These are phyloP conservation scores for Aspergillus tamarii DNA, from an alignment of 2,329 filamentous ascomycete species.

Conservation along the genomic window DNA sequence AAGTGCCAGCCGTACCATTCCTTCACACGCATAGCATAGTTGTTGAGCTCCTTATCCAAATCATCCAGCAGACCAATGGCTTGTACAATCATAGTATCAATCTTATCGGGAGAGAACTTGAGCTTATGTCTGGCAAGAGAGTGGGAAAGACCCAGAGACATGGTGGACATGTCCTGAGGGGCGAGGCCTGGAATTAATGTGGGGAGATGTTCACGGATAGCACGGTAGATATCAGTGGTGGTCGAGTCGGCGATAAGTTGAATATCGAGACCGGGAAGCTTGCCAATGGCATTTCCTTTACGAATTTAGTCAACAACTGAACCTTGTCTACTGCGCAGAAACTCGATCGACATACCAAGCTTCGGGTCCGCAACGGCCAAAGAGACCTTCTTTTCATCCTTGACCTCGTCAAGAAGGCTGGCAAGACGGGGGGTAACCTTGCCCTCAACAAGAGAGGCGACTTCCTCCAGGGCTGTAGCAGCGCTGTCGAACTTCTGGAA, in stretches of 20 bases:
- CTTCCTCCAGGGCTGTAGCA: constrained; percentile 85
- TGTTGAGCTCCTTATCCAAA: constrained; percentile 97
- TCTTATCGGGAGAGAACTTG: constrained; percentile 98
- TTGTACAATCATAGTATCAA: constrained; percentile 99
- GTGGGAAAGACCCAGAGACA: constrained; percentile 95
- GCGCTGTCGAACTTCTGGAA: constrained; percentile 98
- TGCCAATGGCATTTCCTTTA: constrained; percentile 79
- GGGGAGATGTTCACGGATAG: constrained; percentile 86
- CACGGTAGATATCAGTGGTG: constrained; percentile 88
- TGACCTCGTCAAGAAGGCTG: constrained; percentile 81
- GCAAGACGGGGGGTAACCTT: constrained; percentile 90
- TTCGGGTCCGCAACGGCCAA: constrained; percentile 93
- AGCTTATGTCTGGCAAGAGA: constrained; percentile 96
- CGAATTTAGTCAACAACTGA: constrained; percentile 19
- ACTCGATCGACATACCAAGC: constrained; percentile 58
- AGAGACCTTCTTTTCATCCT: constrained; percentile 96
- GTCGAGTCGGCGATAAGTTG: constrained; percentile 79
- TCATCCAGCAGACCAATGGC: constrained; percentile 93
- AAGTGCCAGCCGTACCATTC: constrained; percentile 99
- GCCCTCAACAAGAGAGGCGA: constrained; percentile 83
- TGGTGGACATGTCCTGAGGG: constrained; percentile 85
- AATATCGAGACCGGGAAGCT: constrained; percentile 85
- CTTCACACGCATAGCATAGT: constrained; percentile 98
- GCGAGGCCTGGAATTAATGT: constrained; percentile 88
- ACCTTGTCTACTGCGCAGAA: neutral